A percentile compares a stretch with the other conserved stretches of the same genome.
phyloP scores from a whole-genome alignment of 148 eudicot genomes.

The Dysphania ambrosioides region DNA sequence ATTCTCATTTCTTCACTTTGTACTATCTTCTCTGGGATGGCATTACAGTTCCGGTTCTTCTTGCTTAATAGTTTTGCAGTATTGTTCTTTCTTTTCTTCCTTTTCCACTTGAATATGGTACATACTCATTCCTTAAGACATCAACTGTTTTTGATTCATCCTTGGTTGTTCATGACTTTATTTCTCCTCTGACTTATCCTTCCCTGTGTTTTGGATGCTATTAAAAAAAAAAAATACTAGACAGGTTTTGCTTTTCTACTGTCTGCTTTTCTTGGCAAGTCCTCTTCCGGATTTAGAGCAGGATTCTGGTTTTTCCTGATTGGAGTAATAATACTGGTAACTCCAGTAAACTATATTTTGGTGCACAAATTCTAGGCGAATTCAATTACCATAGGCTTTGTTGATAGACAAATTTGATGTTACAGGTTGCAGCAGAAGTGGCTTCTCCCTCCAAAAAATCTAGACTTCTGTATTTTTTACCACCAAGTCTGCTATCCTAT shows the following conservation, averaged over 20 bases:
- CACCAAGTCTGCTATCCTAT: conserved; percentile 62
- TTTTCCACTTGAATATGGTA: conserved; percentile 85
- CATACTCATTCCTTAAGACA: not conserved
- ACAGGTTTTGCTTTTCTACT: conserved; percentile 59
- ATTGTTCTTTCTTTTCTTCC: conserved; percentile 68
- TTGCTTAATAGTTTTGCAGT: conserved; percentile 64
- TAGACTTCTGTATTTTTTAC: conserved; percentile 50
- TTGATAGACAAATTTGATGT: not conserved
- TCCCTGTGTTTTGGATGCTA: conserved; percentile 11
- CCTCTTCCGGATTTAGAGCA: conserved; percentile 53
- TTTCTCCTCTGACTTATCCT: not conserved
- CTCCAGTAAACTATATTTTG: not conserved
- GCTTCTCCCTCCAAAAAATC: conserved; percentile 39
- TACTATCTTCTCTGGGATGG: conserved; percentile 74
- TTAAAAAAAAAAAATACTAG: conserved; percentile 49
- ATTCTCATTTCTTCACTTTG: conserved; percentile 52
- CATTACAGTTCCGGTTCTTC: conserved; percentile 78
- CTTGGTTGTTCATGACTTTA: too few species aligned
- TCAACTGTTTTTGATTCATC: not conserved
- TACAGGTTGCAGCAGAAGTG: conserved; percentile 55
- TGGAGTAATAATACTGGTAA: conserved; percentile 65
- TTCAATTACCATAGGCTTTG: not conserved
- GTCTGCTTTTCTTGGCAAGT: conserved; percentile 58
- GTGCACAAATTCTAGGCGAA: not conserved
- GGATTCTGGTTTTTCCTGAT: conserved; percentile 64